Conservation (phyloP, 148 eudicot genomes). For the Amaranthus hypochondriacus region DNA sequence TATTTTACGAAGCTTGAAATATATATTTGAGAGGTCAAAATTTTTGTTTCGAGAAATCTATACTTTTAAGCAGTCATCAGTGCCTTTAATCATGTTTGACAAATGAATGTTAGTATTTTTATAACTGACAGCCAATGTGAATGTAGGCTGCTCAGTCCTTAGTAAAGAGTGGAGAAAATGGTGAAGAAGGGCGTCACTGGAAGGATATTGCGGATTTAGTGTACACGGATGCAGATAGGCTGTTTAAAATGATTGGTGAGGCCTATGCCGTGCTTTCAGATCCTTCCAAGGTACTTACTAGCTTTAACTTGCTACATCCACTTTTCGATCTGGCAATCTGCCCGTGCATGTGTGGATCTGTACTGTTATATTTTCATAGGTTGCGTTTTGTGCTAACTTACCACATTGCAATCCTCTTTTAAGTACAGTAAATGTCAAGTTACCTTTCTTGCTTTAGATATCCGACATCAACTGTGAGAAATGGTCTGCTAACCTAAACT, state of each 20-base stretch:
- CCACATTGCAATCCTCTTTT: too few relatives aligned
- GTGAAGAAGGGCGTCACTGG: conserved; percentile 71
- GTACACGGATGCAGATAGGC: conserved; percentile 70
- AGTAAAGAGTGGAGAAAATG: conserved; percentile 67
- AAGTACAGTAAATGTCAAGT: too few relatives aligned
- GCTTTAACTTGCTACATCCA: background rate
- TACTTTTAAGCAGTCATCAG: background rate
- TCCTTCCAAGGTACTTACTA: conserved; percentile 54
- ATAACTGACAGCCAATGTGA: background rate
- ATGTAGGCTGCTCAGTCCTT: conserved; percentile 70
- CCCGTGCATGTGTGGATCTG: background rate
- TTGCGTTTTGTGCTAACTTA: too few relatives aligned
- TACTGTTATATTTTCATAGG: too few relatives aligned
- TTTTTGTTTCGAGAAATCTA: background rate
- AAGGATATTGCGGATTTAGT: conserved; percentile 69
- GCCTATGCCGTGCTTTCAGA: conserved; percentile 95
- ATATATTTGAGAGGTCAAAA: background rate
- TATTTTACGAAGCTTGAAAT: conserved; percentile 2
- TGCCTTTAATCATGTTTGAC: background rate
- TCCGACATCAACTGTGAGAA: too few relatives aligned
- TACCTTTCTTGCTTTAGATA: too few relatives aligned
- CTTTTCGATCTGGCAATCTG: background rate
- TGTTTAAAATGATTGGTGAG: conserved; percentile 88
- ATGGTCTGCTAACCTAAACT: too few relatives aligned
- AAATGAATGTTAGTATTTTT: background rate